Evolutionary conservation across 1,284 basidiomycete genomes (phyloP), one percentile per base, ranked within the genome.

Genomic region (Malassezia slooffiae): DNA sequence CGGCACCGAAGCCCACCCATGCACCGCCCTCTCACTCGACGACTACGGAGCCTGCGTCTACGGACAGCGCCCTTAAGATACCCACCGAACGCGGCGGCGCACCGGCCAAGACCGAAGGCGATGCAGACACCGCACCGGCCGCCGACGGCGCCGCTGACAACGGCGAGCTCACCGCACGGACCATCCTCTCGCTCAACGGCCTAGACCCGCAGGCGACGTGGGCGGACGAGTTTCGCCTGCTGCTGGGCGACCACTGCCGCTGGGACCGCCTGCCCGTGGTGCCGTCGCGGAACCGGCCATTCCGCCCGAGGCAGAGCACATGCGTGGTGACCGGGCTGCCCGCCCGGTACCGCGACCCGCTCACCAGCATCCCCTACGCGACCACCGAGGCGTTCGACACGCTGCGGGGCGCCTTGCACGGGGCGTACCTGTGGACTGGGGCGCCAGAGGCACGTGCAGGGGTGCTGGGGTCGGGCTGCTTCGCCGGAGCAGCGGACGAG

Each of bases 281-380:
- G 2, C 70, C 72, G 0, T 53, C 65, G 1, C 69, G 72, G 2
- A 71, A 71, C 41, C 57, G 73, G 3, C 72, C 72, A 3, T 60
- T 71, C 35, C 70, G 66, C 54, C 56, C 59, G 44, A 65, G 59
- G 11, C 60, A 59, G 24, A 65, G 67, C 3, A 56, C 67, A 16
- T 75, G 74, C 49, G 73, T 72, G 1, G 64, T 76, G 37, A 75
- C 74, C 0, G 75, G 74, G 11, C 58, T 70, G 5, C 65, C 70
- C 0, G 75, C 74, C 0, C 56, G 73, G 22, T 89, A 88, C 60
- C 66, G 77, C 27, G 85, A 88, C 61, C 83, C 85, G 3, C 73
- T 78, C 28, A 81, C 81, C 0, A 79, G 80, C 8, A 79, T 83
- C 2, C 82, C 85, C 0, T 89, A 78, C 62, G 82, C 83, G 3